Evolutionary conservation across 116 monocot genomes (phyloP).

Genomic region (Phalaenopsis hybrid): DNA sequence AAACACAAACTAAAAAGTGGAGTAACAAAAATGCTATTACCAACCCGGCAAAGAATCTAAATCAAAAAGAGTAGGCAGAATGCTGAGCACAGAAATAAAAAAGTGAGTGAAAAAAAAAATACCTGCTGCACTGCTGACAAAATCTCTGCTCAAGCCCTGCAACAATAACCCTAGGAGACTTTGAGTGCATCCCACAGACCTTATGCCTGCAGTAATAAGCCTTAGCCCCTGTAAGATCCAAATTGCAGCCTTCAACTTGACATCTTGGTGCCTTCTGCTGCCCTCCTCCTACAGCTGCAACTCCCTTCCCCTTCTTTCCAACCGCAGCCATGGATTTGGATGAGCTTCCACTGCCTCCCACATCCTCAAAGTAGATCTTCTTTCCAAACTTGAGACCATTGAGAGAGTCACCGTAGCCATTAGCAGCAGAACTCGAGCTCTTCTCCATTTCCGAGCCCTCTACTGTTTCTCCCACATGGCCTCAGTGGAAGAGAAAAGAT

Average conservation of each 20-base stretch:
- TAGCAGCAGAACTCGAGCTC: constrained; percentile 29
- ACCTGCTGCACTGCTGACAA: constrained; percentile 67
- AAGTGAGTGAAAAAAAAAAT: not conserved
- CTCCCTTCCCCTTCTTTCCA: constrained; percentile 31
- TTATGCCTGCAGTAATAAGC: constrained; percentile 50
- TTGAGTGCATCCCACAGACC: constrained; percentile 46
- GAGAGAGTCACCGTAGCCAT: constrained; percentile 31
- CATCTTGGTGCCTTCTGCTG: constrained; percentile 35
- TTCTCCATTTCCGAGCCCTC: constrained; percentile 20
- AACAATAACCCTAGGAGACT: constrained; percentile 39
- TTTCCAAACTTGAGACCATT: constrained; percentile 64
- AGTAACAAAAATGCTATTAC: not conserved
- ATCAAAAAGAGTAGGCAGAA: not conserved
- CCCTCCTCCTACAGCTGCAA: constrained; percentile 1
- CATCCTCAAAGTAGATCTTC: constrained; percentile 61
- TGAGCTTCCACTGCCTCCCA: constrained; percentile 21
- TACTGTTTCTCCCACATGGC: not conserved
- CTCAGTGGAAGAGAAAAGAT: not conserved
- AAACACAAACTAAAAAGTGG: not conserved
- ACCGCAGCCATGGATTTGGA: constrained; percentile 6
- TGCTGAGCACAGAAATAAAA: not conserved
- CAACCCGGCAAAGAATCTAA: too few relatives aligned
- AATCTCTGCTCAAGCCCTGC: constrained; percentile 46
- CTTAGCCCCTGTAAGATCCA: constrained; percentile 48
- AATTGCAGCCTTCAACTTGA: constrained; percentile 53